Evolutionary conservation across 306 rosid species (phyloP).

Genomic region (Fragaria iinumae): DNA sequence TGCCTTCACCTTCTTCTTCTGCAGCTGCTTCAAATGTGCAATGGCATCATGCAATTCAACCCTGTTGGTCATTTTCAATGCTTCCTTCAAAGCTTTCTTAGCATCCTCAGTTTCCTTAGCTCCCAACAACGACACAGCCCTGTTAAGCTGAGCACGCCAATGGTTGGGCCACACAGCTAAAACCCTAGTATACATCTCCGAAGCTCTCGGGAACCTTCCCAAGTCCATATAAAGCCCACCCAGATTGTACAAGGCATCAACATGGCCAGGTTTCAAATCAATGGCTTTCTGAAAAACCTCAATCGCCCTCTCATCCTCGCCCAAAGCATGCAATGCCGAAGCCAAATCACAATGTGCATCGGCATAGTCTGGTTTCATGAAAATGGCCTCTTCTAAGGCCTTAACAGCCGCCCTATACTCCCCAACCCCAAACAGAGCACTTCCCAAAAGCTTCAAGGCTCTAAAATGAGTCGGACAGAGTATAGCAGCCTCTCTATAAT

Average conservation of each 20-base stretch:
- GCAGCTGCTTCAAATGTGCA: conserved; percentile 90
- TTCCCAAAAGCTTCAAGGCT: conserved; percentile 94
- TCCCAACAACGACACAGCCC: conserved; percentile 92
- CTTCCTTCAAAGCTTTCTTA: conserved; percentile 87
- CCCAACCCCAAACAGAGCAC: conserved; percentile 98
- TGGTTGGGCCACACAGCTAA: conserved; percentile 94
- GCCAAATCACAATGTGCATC: conserved; percentile 98
- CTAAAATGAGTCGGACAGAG: conserved; percentile 96
- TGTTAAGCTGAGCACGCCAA: conserved; percentile 99
- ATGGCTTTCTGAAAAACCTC: conserved; percentile 97
- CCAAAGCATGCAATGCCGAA: conserved; percentile 92
- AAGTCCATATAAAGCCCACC: conserved; percentile 97
- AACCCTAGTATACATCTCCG: conserved; percentile 97
- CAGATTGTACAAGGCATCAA: conserved; percentile 89
- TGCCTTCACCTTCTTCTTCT: conserved; percentile 76
- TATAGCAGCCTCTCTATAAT: conserved; percentile 97
- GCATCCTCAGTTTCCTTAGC: conserved; percentile 94
- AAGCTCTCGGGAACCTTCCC: conserved; percentile 93
- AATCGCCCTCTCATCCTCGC: conserved; percentile 92
- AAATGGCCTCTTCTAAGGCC: conserved; percentile 93
- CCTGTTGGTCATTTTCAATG: conserved; percentile 94
- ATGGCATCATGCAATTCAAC: conserved; percentile 96
- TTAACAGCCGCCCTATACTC: conserved; percentile 94
- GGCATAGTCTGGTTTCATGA: conserved; percentile 91
- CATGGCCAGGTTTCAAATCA: conserved; percentile 91